phyloP scores from a whole-genome alignment of 495 filamentous ascomycete species.

The Xylaria curta region DNA sequence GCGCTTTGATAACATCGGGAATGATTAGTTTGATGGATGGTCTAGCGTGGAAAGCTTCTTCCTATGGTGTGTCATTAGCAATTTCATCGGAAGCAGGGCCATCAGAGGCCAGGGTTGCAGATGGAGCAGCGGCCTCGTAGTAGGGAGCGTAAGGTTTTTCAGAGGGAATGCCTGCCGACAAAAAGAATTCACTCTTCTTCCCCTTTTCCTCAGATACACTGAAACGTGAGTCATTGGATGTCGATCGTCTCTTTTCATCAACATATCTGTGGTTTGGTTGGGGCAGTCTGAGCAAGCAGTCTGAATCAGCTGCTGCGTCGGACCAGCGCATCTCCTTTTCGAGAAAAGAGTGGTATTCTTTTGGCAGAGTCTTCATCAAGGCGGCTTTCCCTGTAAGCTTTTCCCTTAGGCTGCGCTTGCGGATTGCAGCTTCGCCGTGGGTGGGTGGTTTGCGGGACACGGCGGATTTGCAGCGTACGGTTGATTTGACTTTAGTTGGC shows the following conservation, averaged over 20 bases:
- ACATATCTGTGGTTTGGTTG: constrained; percentile 35
- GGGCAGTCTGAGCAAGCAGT: constrained; percentile 37
- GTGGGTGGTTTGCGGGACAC: background rate
- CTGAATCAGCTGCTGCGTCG: constrained; percentile 18
- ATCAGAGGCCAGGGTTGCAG: background rate
- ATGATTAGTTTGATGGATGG: constrained; percentile 82
- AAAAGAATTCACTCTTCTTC: constrained; percentile 15
- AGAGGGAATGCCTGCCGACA: constrained; percentile 41
- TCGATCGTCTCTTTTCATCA: background rate
- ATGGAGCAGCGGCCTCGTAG: background rate
- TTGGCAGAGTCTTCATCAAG: background rate
- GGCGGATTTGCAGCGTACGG: background rate
- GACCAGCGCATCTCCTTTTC: constrained; percentile 19
- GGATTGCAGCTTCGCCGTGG: background rate
- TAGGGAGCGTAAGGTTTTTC: constrained; percentile 26
- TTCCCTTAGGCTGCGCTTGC: background rate
- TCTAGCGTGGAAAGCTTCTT: constrained; percentile 79
- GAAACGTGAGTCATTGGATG: constrained; percentile 27
- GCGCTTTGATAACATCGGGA: constrained; percentile 84
- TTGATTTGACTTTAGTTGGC: background rate
- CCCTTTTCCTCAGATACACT: background rate
- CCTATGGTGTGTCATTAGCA: constrained; percentile 60
- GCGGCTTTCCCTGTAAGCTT: background rate
- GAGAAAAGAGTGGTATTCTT: background rate
- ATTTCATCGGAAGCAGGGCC: background rate